Evolutionary conservation across 139 green algal species (phyloP), one percentile per base, ranked within the genome.

Genomic region (Pleodorina starrii): DNA sequence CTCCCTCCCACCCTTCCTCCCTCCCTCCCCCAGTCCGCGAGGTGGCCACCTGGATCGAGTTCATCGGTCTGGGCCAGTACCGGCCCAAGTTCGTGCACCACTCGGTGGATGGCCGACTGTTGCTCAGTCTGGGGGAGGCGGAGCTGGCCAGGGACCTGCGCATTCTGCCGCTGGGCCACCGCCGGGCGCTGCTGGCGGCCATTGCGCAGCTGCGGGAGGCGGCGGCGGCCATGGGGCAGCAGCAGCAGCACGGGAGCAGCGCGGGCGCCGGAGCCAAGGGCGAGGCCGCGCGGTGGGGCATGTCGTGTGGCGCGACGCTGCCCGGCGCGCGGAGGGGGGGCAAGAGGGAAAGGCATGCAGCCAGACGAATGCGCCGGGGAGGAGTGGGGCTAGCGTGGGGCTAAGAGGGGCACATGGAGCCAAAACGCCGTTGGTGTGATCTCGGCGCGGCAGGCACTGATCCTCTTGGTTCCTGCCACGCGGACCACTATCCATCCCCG

Each of bases 51-150:
- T 97, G 94, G 94, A 60, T 96, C 35, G 95, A 96, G 16, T 74
- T 86, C 66, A 92, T 97, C 14, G 95, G 95, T 12, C 80, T 97
- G 73, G 90, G 90, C 17, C 94, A 96, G 86, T 97, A 97, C 89
- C 88, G 95, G 44, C 87, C 91, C 48, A 92, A 92, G 27, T 97
- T 97, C 82, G 78, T 95, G 81, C 95, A 97, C 91, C 87, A 96
- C 81, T 86, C 74, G 25, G 77, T 97, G 1, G 77, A 90, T 74
- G 95, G 95, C 66, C 5, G 10, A 10, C 87, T 97, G 82, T 92
- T 96, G 68, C 83, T 96, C 36, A 43, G 44, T 5, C 87, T 97
- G 16, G 94, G 69, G 5, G 84, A 93, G 10, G 81, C 90, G 19
- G 68, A 91, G 78, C 71, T 91, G 87, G 66, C 66, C 1, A 59